Evolutionary conservation across 108 stramenopile species (phyloP).

Genomic region (Nitzschia sp.): DNA sequence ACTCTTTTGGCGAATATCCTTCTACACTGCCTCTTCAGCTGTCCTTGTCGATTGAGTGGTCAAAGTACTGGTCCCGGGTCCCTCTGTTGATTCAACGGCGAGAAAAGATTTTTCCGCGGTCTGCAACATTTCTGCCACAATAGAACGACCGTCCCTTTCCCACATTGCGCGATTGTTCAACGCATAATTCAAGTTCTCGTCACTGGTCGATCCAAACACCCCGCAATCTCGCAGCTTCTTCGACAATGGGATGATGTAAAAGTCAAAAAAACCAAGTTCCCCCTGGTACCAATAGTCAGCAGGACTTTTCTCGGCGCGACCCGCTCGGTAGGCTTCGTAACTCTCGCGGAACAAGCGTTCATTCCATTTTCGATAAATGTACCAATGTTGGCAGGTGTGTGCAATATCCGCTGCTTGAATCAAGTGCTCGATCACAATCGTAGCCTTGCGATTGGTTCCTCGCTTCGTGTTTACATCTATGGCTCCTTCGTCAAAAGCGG

Average conservation of each 20-base stretch:
- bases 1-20: too few relatives aligned
- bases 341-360: conserved; percentile 40
- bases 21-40: too few relatives aligned
- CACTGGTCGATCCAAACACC: conserved; percentile 39
- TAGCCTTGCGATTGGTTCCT: conserved; percentile 5
- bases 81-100: too few relatives aligned
- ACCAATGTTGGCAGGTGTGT: conserved; percentile 9
- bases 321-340: conserved; percentile 24
- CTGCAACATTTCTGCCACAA: conserved; percentile 1
- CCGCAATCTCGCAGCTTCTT: conserved; percentile 41
- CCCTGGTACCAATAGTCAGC: conserved; percentile 44
- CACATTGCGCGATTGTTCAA: conserved; percentile 6
- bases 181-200: conserved; percentile 5
- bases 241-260: conserved; percentile 42
- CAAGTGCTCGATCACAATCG: conserved; percentile 10
- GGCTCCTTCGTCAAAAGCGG: conserved; percentile 24
- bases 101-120: too few relatives aligned
- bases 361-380: conserved; percentile 37
- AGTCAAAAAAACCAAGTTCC: conserved; percentile 46
- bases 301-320: conserved; percentile 35
- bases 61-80: too few relatives aligned
- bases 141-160: not conserved
- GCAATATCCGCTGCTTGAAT: conserved; percentile 6
- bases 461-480: not conserved
- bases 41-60: too few relatives aligned